These are phyloP conservation scores for Drechslerella coelobrocha DNA, from an alignment of 2,329 filamentous ascomycete species.

Conservation along the genomic window DNA sequence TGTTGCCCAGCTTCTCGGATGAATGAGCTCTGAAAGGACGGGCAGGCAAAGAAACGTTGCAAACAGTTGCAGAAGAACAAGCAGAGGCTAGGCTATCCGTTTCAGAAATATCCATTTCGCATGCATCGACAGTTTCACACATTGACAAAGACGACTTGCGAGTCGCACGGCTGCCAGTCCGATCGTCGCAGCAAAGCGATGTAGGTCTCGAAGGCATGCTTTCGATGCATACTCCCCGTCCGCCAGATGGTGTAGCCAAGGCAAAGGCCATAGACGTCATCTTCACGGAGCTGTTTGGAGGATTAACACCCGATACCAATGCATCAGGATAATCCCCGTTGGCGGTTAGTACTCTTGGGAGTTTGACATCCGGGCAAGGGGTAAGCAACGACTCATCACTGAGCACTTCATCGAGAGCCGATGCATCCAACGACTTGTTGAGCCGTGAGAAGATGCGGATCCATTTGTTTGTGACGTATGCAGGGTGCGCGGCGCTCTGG, in stretches of 20 bases:
- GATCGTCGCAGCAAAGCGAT: conserved; percentile 11
- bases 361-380: conserved; percentile 9
- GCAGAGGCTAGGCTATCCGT: conserved; percentile 11
- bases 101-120: conserved; percentile 24
- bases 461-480: conserved; percentile 30
- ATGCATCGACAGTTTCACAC: conserved; percentile 31
- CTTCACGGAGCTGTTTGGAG: neutral
- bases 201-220: conserved; percentile 26
- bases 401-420: conserved; percentile 27
- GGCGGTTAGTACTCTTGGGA: neutral
- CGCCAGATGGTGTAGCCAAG: conserved; percentile 17
- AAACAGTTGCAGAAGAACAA: conserved; percentile 18
- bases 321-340: neutral
- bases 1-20: conserved; percentile 18
- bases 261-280: conserved; percentile 43
- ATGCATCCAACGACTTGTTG: conserved; percentile 24
- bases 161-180: conserved; percentile 10
- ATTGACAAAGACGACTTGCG: conserved; percentile 43
- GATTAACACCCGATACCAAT: conserved; percentile 3
- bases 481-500: conserved; percentile 3
- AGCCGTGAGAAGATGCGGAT: conserved; percentile 27
- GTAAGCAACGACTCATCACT: conserved; percentile 13
- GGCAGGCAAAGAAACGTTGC: conserved; percentile 12
- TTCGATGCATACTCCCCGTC: conserved; percentile 28
- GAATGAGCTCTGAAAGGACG: conserved; percentile 20